A percentile compares a stretch with the other conserved stretches of the same genome.
These are phyloP conservation scores for Grammothele lineata DNA, from an alignment of 768 basidiomycete genomes.

Conservation along the genomic window DNA sequence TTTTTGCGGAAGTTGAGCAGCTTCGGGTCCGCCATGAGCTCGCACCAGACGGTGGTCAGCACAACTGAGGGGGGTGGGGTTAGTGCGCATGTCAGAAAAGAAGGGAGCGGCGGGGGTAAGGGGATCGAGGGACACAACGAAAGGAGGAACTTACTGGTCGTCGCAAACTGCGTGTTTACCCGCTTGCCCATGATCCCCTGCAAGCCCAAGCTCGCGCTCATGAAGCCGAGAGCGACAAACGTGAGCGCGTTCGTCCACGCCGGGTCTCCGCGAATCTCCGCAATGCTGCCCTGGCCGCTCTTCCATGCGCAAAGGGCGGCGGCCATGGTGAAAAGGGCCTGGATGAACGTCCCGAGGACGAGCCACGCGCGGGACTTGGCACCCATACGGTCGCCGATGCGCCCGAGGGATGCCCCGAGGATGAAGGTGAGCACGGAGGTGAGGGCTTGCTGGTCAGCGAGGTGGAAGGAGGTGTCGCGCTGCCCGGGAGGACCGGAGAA, in stretches of 20 bases:
- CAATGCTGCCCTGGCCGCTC: slow-evolving; percentile 52
- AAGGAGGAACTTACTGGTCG: slow-evolving; percentile 50
- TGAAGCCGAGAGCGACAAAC: slow-evolving; percentile 71
- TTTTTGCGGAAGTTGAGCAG: slow-evolving; percentile 55
- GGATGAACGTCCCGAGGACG: slow-evolving; percentile 62
- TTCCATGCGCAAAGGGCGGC: slow-evolving; percentile 71
- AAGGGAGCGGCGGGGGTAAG: background rate
- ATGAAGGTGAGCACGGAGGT: slow-evolving; percentile 78
- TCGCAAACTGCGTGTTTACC: slow-evolving; percentile 74
- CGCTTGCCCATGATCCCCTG: slow-evolving; percentile 87
- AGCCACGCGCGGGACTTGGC: slow-evolving; percentile 73
- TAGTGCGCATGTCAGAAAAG: background rate
- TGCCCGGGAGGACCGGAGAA: slow-evolving; percentile 48
- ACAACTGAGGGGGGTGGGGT: slow-evolving; percentile 47
- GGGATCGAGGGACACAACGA: background rate
- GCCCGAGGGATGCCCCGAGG: slow-evolving; percentile 70
- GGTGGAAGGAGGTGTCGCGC: slow-evolving; percentile 62
- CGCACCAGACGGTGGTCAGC: slow-evolving; percentile 86
- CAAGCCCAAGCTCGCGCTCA: slow-evolving; percentile 76
- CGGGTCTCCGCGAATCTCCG: slow-evolving; percentile 51
- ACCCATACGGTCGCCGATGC: slow-evolving; percentile 81
- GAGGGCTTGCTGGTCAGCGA: slow-evolving; percentile 80
- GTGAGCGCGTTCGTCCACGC: slow-evolving; percentile 67
- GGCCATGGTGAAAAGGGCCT: slow-evolving; percentile 73
- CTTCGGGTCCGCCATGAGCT: slow-evolving; percentile 76